Evolutionary conservation across 495 filamentous ascomycete species (phyloP), one percentile per base, ranked within the genome.

Genomic region (Podospora fimiseda): DNA sequence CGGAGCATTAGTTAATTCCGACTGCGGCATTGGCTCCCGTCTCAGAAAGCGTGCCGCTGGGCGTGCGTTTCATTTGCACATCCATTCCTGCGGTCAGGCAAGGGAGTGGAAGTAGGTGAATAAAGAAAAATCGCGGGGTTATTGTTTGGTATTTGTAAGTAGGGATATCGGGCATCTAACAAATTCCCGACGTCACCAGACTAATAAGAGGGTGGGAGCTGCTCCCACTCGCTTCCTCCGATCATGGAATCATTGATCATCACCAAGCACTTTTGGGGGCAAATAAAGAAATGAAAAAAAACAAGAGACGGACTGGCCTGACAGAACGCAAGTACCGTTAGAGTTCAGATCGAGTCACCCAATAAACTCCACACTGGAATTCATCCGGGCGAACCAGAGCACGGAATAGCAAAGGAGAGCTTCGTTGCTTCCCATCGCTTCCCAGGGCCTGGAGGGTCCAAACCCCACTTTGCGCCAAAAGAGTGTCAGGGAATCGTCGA

Each of bases 301-400:
- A 45, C 58, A 55, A 61, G 43, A 48, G 27, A 43, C 13, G 16
- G 36, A 14, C 48, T 49, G 36, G 44, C 44, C 40, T 46, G 39
- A 49, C n/a, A 43, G n/a, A 38, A 33, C 38, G 20, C 51, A 19
- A 42, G 48, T 38, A 55, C 52, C 46, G 47, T 51, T 49, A 27
- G 47, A 52, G 55, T 36, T 57, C 51, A 48, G 51, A 16, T 48
- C 36, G 23, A 44, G 53, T 60, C 40, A 48, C 45, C 27, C 18
- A 43, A 37, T 41, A 9, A 61, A 43, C 60, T 53, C 63, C 60
- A 63, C 61, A 39, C 22, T 27, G 39, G 57, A 23, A 60, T 66
- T 66, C 58, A 66, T 53, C 61, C 63, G 63, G 51, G 59, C 63
- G 63, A 66, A 66, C 61, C 63, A 63, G 41, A 61, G 36, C n/a